Base-by-base conservation (phyloP, 106 monocot genomes). In the Apostasia ramifera region DNA sequence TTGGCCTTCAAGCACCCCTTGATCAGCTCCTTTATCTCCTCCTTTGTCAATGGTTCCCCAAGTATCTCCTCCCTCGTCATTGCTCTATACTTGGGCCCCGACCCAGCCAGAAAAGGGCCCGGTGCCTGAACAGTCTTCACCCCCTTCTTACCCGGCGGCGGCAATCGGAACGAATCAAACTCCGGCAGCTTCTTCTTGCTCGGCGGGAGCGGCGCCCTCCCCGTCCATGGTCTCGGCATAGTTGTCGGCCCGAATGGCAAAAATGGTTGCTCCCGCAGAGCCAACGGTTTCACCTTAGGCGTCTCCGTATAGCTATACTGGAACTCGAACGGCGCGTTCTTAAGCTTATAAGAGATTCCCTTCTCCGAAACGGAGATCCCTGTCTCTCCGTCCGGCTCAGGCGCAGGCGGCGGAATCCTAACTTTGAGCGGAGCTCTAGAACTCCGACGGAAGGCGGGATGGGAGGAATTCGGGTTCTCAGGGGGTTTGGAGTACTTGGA, bases 261-360 rank as follows among this genome's bases (percentile, higher is more conserved):
- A 73, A 79, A 90, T 3, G 79, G 83, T 11, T 85, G 79, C 77
- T 99, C 98, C 61, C 98, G 71, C 8, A 99, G 73, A 8, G 87
- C 98, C 80, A 98, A 46, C 7, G 92, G 98, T 71, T 76, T 85
- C 74, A 81, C 84, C 84, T 86, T 88, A 8, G 98, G 98, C 6
- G 93, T 88, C 81, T 99, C 98, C 1, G 98, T 98, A 80, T 98
- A 98, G 50, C 93, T 93, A 51, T 98, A 98, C 72, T 90, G 89
- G 77, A 93, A 98, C 71, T 93, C 93, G 64, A 98, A 98, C 0
- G 98, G 98, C 12, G 93, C 90, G 49, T 76, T 67, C 38, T 85
- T 68, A 6, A 98, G 44, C 62, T 41, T 82, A 52, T 93, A 98
- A 2, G 87, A n/a, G 13, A 98, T 39, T 3, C 98, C 98, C 8